These are phyloP conservation scores for Houttuynia cordata DNA, from an alignment of 164 flowering plant species.

Conservation along the genomic window DNA sequence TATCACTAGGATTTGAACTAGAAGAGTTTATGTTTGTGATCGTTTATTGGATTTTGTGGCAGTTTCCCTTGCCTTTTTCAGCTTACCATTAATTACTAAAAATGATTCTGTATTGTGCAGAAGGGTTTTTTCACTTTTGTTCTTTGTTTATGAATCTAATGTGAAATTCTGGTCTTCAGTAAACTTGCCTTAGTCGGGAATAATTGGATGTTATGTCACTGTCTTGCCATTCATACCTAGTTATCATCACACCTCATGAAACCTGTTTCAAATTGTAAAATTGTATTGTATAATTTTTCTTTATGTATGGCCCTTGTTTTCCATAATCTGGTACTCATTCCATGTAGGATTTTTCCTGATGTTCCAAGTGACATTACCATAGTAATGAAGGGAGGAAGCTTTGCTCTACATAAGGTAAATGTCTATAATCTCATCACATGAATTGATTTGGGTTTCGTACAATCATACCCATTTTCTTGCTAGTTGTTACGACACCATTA, in stretches of 20 bases:
- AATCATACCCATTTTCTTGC: too few species aligned
- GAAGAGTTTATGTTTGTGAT: neutral
- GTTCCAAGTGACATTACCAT: constrained; percentile 77
- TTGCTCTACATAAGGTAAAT: constrained; percentile 65
- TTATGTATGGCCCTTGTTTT: neutral
- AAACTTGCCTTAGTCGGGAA: neutral
- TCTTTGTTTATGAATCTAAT: neutral
- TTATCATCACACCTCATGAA: too few species aligned
- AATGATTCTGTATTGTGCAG: too few species aligned
- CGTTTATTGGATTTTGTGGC: neutral
- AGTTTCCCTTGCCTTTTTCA: neutral
- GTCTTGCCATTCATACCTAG: too few species aligned
- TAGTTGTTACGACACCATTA: neutral
- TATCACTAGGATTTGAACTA: too few species aligned
- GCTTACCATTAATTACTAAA: neutral
- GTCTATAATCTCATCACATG: neutral
- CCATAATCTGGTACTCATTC: constrained; percentile 3
- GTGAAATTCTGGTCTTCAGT: neutral
- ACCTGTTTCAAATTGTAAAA: too few species aligned
- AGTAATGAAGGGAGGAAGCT: constrained; percentile 50
- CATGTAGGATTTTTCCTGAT: constrained; percentile 63
- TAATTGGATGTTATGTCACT: too few species aligned
- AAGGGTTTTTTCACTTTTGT: neutral
- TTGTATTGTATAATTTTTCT: too few species aligned
- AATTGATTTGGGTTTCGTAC: neutral